Base-by-base conservation (phyloP, 306 rosid species). In the Casuarina equisetifolia region DNA sequence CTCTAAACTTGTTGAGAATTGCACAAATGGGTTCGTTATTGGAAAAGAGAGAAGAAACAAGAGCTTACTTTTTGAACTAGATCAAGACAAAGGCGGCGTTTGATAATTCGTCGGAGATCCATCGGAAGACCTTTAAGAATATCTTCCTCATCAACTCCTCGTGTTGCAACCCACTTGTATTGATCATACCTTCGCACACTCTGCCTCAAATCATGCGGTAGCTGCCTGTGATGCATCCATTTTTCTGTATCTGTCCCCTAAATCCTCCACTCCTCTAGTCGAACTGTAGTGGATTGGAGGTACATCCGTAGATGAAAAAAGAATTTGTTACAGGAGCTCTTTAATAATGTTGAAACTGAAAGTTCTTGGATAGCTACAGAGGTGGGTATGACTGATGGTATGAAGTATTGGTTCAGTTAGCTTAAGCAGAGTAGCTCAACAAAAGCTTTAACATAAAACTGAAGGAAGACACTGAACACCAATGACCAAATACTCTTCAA, bases 141-240 rank as follows among this genome's bases (percentile, higher is more conserved):
- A 79, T 84, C 35, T 78, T 96, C 98, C 81, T 96, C 99, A 74
- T 96, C 94, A 0, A 92, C 99, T 43, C 99, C 99, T 45, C 96
- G 80, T 36, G 99, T 96, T 5, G 99, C 98, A 69, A 91, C 72
- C 99, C 99, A 96, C 75, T 92, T 92, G 58, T 88, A 96, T 78
- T 96, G 98, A 77, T 92, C 88, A 76, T 96, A 96, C 76, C 84
- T 90, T 13, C 98, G 82, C 36, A 92, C 93, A 13, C 89, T 87
- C 15, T 87, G 84, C 82, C 90, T 90, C 52, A 96, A 80, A 9
- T 90, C 94, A 15, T 75, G 68, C 62, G 98, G 97, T 38, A 96
- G 87, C 66, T 92, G 99, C 76, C 97, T 86, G 85, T 92, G 99
- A 79, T 82, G 94, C 98, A 96, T 96, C 99, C 99, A 96, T 77